phyloP scores from a whole-genome alignment of 2,329 filamentous ascomycete species.

The Tricladium varicosporioides region DNA sequence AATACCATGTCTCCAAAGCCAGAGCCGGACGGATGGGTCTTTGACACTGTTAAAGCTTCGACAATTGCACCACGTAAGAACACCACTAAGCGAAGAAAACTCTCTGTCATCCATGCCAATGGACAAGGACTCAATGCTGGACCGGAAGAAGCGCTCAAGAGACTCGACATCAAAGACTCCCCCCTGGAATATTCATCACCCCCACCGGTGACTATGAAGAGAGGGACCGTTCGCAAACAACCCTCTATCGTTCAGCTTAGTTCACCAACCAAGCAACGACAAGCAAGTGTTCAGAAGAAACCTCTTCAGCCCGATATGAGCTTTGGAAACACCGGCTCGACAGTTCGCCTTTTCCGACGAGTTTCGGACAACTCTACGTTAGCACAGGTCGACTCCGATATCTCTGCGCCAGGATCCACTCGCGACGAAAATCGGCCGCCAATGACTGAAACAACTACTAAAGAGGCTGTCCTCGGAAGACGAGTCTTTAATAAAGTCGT shows the following conservation, averaged over 20 bases:
- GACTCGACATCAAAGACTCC: conserved; percentile 59
- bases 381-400: conserved; percentile 27
- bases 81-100: conserved; percentile 51
- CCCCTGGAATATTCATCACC: conserved; percentile 57
- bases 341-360: conserved; percentile 85
- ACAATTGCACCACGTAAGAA: conserved; percentile 59
- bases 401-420: conserved; percentile 16
- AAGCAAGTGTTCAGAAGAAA: conserved; percentile 51
- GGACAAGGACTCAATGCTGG: conserved; percentile 27
- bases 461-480: conserved; percentile 80
- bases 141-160: conserved; percentile 58
- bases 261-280: conserved; percentile 32
- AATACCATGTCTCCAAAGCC: conserved; percentile 64
- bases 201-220: conserved; percentile 54
- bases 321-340: conserved; percentile 90
- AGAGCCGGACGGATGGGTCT: conserved; percentile 87
- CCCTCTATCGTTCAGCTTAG: conserved; percentile 37
- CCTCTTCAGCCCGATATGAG: conserved; percentile 87
- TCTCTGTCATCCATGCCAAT: conserved; percentile 53
- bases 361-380: conserved; percentile 66
- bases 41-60: conserved; percentile 80
- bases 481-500: conserved; percentile 78
- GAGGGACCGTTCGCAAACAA: conserved; percentile 48
- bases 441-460: conserved; percentile 59
- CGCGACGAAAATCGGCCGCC: conserved; percentile 65